phyloP scores from a whole-genome alignment of 768 basidiomycete genomes.

The Suillus spraguei region DNA sequence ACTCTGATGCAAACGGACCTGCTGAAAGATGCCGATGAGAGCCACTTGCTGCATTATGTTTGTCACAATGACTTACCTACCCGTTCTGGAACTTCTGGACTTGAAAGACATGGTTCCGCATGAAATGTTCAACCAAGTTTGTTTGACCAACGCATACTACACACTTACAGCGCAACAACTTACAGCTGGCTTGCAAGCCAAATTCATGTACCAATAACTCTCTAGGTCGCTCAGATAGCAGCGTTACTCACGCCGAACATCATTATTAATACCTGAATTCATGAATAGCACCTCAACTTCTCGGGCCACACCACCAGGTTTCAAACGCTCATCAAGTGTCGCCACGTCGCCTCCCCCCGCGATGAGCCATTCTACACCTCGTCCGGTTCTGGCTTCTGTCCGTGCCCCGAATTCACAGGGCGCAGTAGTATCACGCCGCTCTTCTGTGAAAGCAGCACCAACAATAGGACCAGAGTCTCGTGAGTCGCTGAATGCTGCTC shows the following conservation, averaged over 20 bases:
- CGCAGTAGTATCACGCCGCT: conserved; percentile 49
- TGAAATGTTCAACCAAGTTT: conserved; percentile 7
- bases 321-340: conserved; percentile 48
- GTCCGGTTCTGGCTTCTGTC: conserved; percentile 59
- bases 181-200: conserved; percentile 14
- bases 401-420: conserved; percentile 51
- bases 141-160: neutral
- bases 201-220: conserved; percentile 10
- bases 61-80: neutral
- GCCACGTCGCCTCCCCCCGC: conserved; percentile 45
- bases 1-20: neutral
- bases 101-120: conserved; percentile 9
- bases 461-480: conserved; percentile 46
- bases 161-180: neutral
- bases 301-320: conserved; percentile 45
- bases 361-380: conserved; percentile 56
- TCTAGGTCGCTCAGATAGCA: neutral
- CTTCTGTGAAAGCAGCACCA: conserved; percentile 50
- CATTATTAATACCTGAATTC: neutral
- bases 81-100: conserved; percentile 11
- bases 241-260: conserved; percentile 10
- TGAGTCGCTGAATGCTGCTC: conserved; percentile 59
- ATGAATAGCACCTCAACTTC: conserved; percentile 48
- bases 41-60: neutral
- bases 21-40: neutral